Evolutionary conservation across 495 filamentous ascomycete genomes (phyloP), one percentile per base, ranked within the genome.

Genomic region (Parmelia sp.): DNA sequence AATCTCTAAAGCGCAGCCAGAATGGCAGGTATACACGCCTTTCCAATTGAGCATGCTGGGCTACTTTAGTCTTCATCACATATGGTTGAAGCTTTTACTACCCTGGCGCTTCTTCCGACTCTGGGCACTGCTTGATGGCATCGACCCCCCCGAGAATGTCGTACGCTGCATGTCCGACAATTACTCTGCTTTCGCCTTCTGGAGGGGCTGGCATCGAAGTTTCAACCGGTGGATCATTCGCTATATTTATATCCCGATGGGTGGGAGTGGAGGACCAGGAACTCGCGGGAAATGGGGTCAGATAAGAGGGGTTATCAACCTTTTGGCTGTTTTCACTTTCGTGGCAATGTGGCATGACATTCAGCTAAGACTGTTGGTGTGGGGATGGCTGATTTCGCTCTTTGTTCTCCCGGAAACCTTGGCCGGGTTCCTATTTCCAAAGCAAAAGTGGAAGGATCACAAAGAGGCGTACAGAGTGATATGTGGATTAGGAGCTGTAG

Each of bases 331-430:
- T 4, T 99, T 99, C 72, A 96, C 91, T 3, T 99, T 99, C 67
- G 94, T 99, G 36, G 94, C 95, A 9, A 79, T 99, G 45, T 99
- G 94, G 94, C 94, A 99, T 74, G 94, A 99, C 70, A 95, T 99
- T 73, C 86, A 92, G 70, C 83, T 97, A n/a, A 84, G 87, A 53
- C 82, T 99, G 31, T 83, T 99, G 19, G 87, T 94, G 71, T 99
- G 94, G 94, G 91, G 94, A 19, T 99, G 94, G 94, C 78, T 99
- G 58, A 83, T 97, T 51, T 90, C 92, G 6, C 75, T 97, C 15
- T 99, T 99, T 76, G 88, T 99, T 71, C 72, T 97, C 31, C 94
- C 94, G 1, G 95, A 97, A 73, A 80, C 92, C 56, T 73, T 90
- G 19, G 91, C 85, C 11, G 75, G 79, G 0, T 76, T 84, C 47